Evolutionary conservation across 345 rosid species (phyloP), one percentile per base, ranked within the genome.

Genomic region (Dimocarpus longan): DNA sequence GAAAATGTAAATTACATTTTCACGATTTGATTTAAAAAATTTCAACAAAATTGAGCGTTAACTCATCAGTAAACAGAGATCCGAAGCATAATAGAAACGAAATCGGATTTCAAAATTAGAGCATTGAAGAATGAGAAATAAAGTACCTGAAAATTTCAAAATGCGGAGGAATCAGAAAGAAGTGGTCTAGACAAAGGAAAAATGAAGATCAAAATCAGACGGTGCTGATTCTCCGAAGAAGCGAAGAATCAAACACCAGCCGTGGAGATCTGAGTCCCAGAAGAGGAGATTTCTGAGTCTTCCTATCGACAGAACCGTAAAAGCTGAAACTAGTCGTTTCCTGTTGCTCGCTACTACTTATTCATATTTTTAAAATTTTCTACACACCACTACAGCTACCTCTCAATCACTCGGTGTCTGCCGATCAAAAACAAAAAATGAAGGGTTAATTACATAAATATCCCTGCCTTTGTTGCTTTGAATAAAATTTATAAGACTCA

Each of bases 231-330:
- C 50, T 65, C 63, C 77, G 79, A 46, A 5, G 13, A 44, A 68
- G 66, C 44, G 76, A 77, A 73, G 81, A 73, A 83, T 62, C 67
- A 60, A 79, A 76, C 82, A 72, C 68, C 78, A 80, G 64, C 68
- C 72, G 66, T 69, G 10, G 40, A 73, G 81, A 83, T 76, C 79
- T 63, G 68, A 60, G 42, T 56, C 78, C 28, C 68, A 19, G 44
- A 12, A 12, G 48, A 70, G 26, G 42, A 13, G 40, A 46, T 5
- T 18, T 37, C 18, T 37, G 42, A 8, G 37, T 67, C 18, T n/a
- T 19, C 22, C 66, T 54, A 67, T 54, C 8, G 70, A 78, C 84
- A 78, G 75, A 71, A 26, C 6, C 68, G 43, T 48, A 44, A 44
- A 56, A 28, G 28, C 44, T 16, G 5, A 42, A 42, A 44, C 67